Evolutionary conservation across 2,329 filamentous ascomycete genomes (phyloP).

Genomic region (Sarocladium strictum): DNA sequence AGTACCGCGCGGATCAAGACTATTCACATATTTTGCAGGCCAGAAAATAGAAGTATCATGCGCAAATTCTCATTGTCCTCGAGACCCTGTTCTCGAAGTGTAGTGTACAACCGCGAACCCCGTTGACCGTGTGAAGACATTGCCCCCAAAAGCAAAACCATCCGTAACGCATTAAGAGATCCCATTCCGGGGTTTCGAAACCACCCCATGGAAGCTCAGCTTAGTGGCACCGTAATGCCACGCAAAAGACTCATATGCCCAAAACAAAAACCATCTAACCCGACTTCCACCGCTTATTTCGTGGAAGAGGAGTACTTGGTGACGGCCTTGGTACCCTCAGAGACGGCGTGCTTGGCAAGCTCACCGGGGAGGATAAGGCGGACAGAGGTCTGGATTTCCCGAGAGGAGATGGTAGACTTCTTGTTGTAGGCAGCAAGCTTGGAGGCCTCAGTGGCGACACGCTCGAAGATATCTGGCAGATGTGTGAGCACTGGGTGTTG

Average conservation of each 20-base stretch:
- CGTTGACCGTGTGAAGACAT: slow-evolving; percentile 65
- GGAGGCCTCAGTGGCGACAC: slow-evolving; percentile 94
- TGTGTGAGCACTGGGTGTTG: not conserved
- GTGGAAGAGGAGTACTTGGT: slow-evolving; percentile 99
- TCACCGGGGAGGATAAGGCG: slow-evolving; percentile 97
- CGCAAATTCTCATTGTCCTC: slow-evolving; percentile 53
- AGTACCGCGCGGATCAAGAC: slow-evolving; percentile 13
- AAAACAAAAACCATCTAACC: slow-evolving; percentile 54
- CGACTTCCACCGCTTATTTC: slow-evolving; percentile 68
- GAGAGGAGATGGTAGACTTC: slow-evolving; percentile 99
- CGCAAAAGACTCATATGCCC: slow-evolving; percentile 44
- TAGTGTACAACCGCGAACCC: slow-evolving; percentile 72
- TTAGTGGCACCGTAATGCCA: slow-evolving; percentile 55
- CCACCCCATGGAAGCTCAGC: slow-evolving; percentile 39
- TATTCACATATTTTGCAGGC: not conserved
- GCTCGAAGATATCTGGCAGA: slow-evolving; percentile 88
- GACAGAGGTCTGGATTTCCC: slow-evolving; percentile 99
- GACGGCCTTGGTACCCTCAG: slow-evolving; percentile 98
- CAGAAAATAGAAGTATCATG: slow-evolving; percentile 37
- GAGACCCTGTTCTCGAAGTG: slow-evolving; percentile 57
- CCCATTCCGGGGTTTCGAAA: slow-evolving; percentile 32
- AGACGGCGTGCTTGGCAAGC: slow-evolving; percentile 98
- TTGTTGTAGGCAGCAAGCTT: slow-evolving; percentile 99
- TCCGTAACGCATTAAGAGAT: slow-evolving; percentile 71
- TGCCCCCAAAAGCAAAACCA: slow-evolving; percentile 61